A percentile compares a stretch with the other conserved stretches of the same genome.
Evolutionary conservation across 306 rosid species (phyloP).

Genomic region (Rosa lucieae): DNA sequence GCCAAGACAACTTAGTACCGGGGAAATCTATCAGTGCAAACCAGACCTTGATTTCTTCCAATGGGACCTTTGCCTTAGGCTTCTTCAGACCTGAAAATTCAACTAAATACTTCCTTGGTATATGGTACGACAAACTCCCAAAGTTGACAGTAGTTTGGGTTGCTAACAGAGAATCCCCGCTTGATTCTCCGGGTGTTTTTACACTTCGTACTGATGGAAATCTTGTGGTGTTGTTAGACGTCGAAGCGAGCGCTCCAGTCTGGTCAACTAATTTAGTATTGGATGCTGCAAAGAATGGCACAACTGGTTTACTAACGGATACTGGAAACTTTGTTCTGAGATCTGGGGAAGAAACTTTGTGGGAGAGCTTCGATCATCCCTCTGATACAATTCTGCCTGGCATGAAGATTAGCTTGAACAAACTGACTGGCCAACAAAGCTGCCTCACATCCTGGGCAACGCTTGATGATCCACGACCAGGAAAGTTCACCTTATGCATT

Average conservation of each 20-base stretch:
- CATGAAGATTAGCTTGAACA: constrained; percentile 15
- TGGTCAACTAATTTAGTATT: constrained; percentile 23
- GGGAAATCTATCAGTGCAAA: too few relatives aligned
- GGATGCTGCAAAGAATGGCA: neutral
- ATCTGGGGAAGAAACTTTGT: neutral
- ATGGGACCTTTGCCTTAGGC: constrained; percentile 44
- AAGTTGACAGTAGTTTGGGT: constrained; percentile 43
- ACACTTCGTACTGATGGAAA: constrained; percentile 18
- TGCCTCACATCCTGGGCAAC: neutral
- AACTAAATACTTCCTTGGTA: constrained; percentile 1
- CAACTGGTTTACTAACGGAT: constrained; percentile 6
- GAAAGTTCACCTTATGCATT: neutral
- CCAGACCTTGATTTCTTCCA: constrained; percentile 19
- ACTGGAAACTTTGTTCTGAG: constrained; percentile 17
- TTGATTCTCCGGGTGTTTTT: constrained; percentile 31
- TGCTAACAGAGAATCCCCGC: constrained; percentile 54
- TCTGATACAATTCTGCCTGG: constrained; percentile 31
- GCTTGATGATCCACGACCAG: neutral
- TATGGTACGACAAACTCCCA: constrained; percentile 4
- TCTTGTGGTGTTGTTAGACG: constrained; percentile 7
- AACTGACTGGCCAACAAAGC: neutral
- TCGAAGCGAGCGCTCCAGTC: too few relatives aligned
- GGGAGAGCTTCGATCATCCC: constrained; percentile 61
- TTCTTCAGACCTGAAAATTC: constrained; percentile 53
- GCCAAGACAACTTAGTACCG: too few relatives aligned